A percentile compares a stretch with the other conserved stretches of the same genome.
Evolutionary conservation across 2,329 filamentous ascomycete genomes (phyloP).

Genomic region (Pyricularia sp.): DNA sequence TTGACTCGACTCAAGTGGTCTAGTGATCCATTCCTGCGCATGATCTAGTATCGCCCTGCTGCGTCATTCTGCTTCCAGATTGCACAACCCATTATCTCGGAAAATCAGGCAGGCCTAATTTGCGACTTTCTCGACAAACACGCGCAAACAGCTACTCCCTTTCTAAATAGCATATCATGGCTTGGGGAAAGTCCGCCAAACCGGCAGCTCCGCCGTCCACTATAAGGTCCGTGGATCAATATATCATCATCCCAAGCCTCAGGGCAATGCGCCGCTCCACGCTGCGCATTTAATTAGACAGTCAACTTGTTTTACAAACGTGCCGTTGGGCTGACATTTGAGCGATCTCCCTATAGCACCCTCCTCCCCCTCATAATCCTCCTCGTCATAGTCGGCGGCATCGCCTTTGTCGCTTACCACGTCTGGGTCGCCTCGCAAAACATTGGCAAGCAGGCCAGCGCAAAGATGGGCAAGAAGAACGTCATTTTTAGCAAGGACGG

Average conservation of each 20-base stretch:
- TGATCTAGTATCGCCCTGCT: neutral
- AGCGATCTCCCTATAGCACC: conserved; percentile 26
- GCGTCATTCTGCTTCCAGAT: neutral
- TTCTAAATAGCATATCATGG: conserved; percentile 13
- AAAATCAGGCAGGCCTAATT: neutral
- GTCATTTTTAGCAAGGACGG: conserved; percentile 65
- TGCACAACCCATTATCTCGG: neutral
- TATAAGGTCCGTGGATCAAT: conserved; percentile 13
- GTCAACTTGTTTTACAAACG: too few species aligned
- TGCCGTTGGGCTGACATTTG: neutral
- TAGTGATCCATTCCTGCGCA: neutral
- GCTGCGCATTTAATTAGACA: neutral
- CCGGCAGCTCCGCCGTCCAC: conserved; percentile 18
- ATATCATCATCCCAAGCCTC: too few species aligned
- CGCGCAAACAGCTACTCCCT: neutral
- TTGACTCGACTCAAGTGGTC: neutral
- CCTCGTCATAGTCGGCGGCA: conserved; percentile 39
- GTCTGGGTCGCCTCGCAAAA: conserved; percentile 56
- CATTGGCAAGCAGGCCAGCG: conserved; percentile 50
- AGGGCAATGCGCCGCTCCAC: neutral
- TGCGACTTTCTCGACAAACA: neutral
- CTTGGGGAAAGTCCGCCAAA: conserved; percentile 17
- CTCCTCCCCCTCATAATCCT: conserved; percentile 55
- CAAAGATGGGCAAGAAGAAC: conserved; percentile 64
- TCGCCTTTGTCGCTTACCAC: conserved; percentile 57